These are phyloP conservation scores for Leccinum discolor DNA, from an alignment of 1,284 basidiomycete species.

Conservation along the genomic window DNA sequence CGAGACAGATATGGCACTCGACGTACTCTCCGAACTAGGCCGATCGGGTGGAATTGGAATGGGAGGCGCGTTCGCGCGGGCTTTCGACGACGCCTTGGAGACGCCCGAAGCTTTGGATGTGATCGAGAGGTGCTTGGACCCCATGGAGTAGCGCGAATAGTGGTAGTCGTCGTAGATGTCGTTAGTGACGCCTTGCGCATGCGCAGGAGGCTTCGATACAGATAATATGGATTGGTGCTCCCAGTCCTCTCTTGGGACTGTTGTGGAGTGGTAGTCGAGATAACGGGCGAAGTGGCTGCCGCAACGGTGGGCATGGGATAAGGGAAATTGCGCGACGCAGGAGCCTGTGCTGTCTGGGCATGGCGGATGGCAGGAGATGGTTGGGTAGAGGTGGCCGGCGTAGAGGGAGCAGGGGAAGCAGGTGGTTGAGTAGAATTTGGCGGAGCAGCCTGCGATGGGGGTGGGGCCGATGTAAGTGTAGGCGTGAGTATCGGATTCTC, in stretches of 20 bases:
- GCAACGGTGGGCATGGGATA: constrained; percentile 51
- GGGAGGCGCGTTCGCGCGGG: constrained; percentile 23
- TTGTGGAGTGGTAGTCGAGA: constrained; percentile 29
- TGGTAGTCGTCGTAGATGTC: constrained; percentile 79
- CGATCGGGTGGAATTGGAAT: constrained; percentile 26
- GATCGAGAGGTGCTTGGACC: constrained; percentile 34
- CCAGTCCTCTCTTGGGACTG: constrained; percentile 32
- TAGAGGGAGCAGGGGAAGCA: constrained; percentile 30
- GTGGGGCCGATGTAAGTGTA: constrained; percentile 16
- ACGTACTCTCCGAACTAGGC: constrained; percentile 28
- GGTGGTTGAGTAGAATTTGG: constrained; percentile 26
- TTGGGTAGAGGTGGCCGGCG: constrained; percentile 32
- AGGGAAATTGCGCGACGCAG: constrained; percentile 35
- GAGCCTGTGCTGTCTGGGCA: constrained; percentile 30
- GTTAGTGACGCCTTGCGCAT: constrained; percentile 36
- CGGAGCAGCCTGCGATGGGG: constrained; percentile 21
- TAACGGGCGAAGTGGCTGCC: constrained; percentile 39
- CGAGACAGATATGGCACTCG: constrained; percentile 16
- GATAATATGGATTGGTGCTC: constrained; percentile 32
- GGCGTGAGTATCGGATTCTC: constrained; percentile 27
- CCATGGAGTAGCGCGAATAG: constrained; percentile 63
- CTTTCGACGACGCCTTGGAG: constrained; percentile 29
- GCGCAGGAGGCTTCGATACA: constrained; percentile 34
- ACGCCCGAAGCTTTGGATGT: constrained; percentile 25
- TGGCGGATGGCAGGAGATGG: constrained; percentile 33